Conservation (phyloP, 2,329 filamentous ascomycete genomes). For the Onygenales sp. region DNA sequence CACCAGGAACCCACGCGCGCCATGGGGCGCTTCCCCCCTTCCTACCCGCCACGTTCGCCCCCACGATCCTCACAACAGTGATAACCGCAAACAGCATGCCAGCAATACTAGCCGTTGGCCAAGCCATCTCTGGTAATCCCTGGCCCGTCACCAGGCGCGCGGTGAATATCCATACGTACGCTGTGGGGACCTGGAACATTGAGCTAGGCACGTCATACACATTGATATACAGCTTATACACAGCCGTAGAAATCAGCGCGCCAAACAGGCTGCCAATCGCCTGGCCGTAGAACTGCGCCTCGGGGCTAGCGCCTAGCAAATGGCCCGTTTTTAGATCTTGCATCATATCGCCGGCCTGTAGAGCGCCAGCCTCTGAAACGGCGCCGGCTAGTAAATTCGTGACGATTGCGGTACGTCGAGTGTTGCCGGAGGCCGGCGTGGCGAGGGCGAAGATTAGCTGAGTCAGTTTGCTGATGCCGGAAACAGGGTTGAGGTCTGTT, state of each 20-base stretch:
- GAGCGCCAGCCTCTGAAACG: slow-evolving; percentile 71
- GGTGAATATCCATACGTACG: slow-evolving; percentile 96
- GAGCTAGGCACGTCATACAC: slow-evolving; percentile 85
- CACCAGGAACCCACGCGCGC: slow-evolving; percentile 73
- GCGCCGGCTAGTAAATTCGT: slow-evolving; percentile 94
- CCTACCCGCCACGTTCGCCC: slow-evolving; percentile 22
- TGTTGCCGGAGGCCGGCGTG: slow-evolving; percentile 68
- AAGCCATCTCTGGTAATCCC: slow-evolving; percentile 74
- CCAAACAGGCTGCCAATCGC: slow-evolving; percentile 82
- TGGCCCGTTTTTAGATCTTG: slow-evolving; percentile 97
- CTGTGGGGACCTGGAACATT: slow-evolving; percentile 87
- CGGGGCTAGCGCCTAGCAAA: slow-evolving; percentile 80
- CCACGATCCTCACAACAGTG: slow-evolving; percentile 60
- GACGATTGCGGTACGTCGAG: slow-evolving; percentile 70
- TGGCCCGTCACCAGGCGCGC: slow-evolving; percentile 85
- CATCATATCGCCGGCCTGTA: slow-evolving; percentile 93
- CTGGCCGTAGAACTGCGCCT: slow-evolving; percentile 94
- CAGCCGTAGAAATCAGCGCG: slow-evolving; percentile 72
- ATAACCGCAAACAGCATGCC: slow-evolving; percentile 62
- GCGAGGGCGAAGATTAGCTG: slow-evolving; percentile 91
- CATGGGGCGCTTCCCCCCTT: slow-evolving; percentile 38
- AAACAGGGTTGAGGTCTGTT: slow-evolving; percentile 93
- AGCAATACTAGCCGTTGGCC: slow-evolving; percentile 67
- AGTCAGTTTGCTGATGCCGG: slow-evolving; percentile 90
- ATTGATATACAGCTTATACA: slow-evolving; percentile 82